Base-by-base conservation (phyloP, 495 filamentous ascomycete genomes). In the Halenospora varia region DNA sequence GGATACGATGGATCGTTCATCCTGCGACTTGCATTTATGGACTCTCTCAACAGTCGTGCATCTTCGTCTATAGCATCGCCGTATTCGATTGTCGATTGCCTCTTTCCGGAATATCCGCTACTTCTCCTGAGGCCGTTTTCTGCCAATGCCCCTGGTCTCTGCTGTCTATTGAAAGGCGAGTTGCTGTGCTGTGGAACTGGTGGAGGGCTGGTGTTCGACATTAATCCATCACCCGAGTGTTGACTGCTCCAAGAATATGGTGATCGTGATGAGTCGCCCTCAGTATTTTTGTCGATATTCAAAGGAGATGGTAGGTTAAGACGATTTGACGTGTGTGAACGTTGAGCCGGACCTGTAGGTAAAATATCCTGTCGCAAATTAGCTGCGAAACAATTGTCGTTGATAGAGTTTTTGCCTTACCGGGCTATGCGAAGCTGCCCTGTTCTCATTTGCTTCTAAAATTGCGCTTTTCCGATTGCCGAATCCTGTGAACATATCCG, bases 171-270 rank as follows among this genome's bases (percentile, higher is more conserved):
- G 19, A 35, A 20, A 22, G 56, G 29, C 13, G 47, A 41, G 35
- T 11, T 24, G 44, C 55, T 59, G 55, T 73, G 71, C 40, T 62
- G 64, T 11, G 73, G 69, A 39, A 72, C 66, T 2, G 71, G 66
- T 18, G 71, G 65, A 61, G 56, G 74, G 62, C 70, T 68, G 44
- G 74, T 64, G 55, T 48, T 67, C 62, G 49, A 67, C 45, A 90
- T 77, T 25, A 88, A 68, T 15, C 79, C 80, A 40, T 89, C 86
- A 52, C 77, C 74, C 2, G 87, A 88, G 51, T 83, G 76, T 53
- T 82, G 81, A 63, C 86, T 90, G 51, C 71, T 82, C 84, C 82
- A 88, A 3, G 87, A 89, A 57, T 83, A 80, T 29, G 82, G 85
- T 2, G 87, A 81, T 13, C 80, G 73, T 25, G 85, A 81, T 42